These are phyloP conservation scores for Podospora conica DNA, from an alignment of 495 filamentous ascomycete genomes.

Conservation along the genomic window DNA sequence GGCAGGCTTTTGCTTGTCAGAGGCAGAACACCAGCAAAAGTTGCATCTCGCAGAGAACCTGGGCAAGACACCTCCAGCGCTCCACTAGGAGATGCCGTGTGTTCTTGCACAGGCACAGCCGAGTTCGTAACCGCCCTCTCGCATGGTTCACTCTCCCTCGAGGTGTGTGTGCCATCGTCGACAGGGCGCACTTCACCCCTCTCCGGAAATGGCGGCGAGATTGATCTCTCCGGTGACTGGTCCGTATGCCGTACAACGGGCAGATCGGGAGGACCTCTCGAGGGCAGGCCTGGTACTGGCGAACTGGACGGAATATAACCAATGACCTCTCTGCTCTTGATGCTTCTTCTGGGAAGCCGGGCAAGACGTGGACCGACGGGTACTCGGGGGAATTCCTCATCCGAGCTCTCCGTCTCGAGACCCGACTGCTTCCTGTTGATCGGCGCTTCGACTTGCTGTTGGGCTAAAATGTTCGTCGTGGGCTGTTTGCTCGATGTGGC, in stretches of 20 bases:
- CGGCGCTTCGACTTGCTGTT: not conserved
- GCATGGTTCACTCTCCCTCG: not conserved
- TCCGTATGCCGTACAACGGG: not conserved
- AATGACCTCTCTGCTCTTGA: constrained; percentile 41
- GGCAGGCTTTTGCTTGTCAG: not conserved
- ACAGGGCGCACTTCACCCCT: not conserved
- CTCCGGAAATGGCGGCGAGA: not conserved
- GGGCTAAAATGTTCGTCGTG: not conserved
- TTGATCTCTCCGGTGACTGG: not conserved
- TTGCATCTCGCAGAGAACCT: not conserved
- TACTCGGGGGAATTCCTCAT: constrained; percentile 17
- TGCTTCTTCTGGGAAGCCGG: constrained; percentile 32
- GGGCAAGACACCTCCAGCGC: not conserved
- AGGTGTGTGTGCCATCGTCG: not conserved
- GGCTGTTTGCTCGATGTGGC: not conserved
- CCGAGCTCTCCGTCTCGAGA: not conserved
- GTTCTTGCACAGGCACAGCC: not conserved
- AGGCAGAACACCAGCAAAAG: not conserved
- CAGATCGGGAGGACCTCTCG: not conserved
- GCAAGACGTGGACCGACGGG: constrained; percentile 28
- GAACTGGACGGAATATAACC: constrained; percentile 30
- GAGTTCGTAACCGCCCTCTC: not conserved
- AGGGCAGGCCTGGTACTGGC: constrained; percentile 1
- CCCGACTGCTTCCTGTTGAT: not conserved
- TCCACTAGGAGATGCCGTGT: not conserved